Evolutionary conservation across 1,284 basidiomycete species (phyloP).

Genomic region (Rhodotorula sp.): DNA sequence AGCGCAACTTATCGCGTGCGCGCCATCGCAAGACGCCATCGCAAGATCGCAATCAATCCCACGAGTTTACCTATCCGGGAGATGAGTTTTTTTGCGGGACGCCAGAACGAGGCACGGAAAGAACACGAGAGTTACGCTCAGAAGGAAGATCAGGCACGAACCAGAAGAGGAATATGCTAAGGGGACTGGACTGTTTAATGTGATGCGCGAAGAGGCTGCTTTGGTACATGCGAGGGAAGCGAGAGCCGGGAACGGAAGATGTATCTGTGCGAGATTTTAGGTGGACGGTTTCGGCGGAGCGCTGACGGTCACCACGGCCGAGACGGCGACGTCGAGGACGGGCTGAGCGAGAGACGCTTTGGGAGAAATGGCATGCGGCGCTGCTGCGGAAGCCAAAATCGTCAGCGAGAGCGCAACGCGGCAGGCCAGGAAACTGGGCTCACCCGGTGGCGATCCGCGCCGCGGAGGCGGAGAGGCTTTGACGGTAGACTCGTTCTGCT

Average conservation of each 20-base stretch:
- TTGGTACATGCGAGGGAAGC: neutral
- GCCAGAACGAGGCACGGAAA: no score
- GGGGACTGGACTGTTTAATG: no score
- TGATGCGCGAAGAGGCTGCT: no score
- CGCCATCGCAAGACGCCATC: no score
- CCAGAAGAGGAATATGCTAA: no score
- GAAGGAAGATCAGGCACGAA: no score
- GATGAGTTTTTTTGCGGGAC: no score
- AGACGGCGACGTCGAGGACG: slow-evolving; percentile 22
- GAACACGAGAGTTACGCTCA: no score
- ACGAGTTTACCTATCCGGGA: no score
- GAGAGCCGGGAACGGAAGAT: neutral
- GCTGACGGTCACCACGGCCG: slow-evolving; percentile 5
- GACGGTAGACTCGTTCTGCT: no score
- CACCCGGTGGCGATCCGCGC: neutral
- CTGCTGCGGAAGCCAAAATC: neutral
- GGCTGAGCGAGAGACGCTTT: slow-evolving; percentile 20
- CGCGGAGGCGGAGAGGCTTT: no score
- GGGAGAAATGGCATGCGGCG: slow-evolving; percentile 16
- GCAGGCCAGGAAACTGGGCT: neutral
- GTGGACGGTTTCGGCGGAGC: neutral
- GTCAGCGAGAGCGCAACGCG: neutral
- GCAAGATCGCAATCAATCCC: no score
- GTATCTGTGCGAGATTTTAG: neutral
- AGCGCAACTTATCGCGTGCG: neutral